Base-by-base conservation (phyloP, 2,329 filamentous ascomycete genomes). In the Aspergillus pseudotamarii region DNA sequence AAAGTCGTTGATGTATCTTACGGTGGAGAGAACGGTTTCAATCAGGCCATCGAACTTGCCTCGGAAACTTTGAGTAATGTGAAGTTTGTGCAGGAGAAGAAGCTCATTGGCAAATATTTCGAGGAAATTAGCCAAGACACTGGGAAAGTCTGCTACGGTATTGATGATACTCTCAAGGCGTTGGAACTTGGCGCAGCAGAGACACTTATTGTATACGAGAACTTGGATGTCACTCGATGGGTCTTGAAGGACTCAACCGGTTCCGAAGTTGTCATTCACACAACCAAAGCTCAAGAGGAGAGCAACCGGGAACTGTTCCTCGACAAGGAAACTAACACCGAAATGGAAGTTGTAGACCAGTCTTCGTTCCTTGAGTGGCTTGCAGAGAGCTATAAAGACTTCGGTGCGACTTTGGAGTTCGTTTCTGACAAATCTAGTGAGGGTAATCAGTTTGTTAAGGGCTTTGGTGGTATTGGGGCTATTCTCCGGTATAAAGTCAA, bases 41-140 rank as follows among this genome's bases (percentile, higher is more conserved):
- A 99, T 84, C 96, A 99, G 83, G 95, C 95, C 64, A 99, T 99
- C 68, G 95, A 99, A 78, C 82, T 99, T 73, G 91, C 95, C 30
- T 88, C 93, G 9, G 96, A 99, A 85, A 99, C 95, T 9, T 87
- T 99, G 55, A 92, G 94, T 81, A 99, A 98, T 78, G 95, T 99
- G 87, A 99, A 99, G 83, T 99, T 99, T 80, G 97, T 99, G 79
- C 95, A 99, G 82, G 95, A 99, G 87, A 99, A 99, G 91, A 99
- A 97, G 85, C 89, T 99, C 67, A 99, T 99, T 76, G 94, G 94
- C 79, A 93, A 92, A 78, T 99, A 99, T 85, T 99, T 99, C 74
- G 94, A 99, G 79, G 94, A 99, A 82, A 98, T 99, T 75, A 97
- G 93, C 79, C 93, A 97, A 81, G 95, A 99, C 77, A 97, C 91